Base-by-base conservation (phyloP, 495 filamentous ascomycete genomes). In the Saxispiralis lemnorum region DNA sequence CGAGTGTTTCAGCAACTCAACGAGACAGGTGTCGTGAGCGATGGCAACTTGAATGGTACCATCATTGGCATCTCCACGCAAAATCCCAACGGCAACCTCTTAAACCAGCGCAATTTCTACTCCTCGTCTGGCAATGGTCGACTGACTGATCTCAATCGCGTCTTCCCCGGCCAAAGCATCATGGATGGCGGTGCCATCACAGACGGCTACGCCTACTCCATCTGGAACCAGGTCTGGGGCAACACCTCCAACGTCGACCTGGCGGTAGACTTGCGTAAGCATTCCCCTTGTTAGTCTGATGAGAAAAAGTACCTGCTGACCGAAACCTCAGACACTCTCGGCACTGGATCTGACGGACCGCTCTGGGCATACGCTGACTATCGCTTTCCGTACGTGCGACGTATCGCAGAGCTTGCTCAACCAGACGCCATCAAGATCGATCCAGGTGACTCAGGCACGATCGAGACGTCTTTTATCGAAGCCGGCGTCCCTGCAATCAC, bases 321-420 rank as follows among this genome's bases (percentile, higher is more conserved):
- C 24, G 5, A 28, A 28, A 9, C 9, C 24, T 28, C 13, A 48
- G 46, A 49, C 19, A 49, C 47, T 4, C 41, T 40, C 32, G 34
- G 35, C 24, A 39, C 47, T 17, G 47, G 42, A 12, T 35, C 34
- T 35, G 16, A 14, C 34, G 34, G 34, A 6, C 40, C 48, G 1
- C 48, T 51, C 13, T 51, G 38, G 43, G 38, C 30, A n/a, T 51
- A 46, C 33, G 48, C 48, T 5, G 48, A 51, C 32, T 41, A 45
- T 16, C 48, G 43, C 13, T 37, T 46, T 2, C 36, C 43, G 2
- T 46, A 46, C 16, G 43, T 51, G n/a, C 35, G 46, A 33, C 43
- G 48, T 24, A 18, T 51, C 7, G 48, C 48, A 11, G 44, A 51
- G 19, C 47, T 50, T 7, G 42, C 43, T 9, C 42, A 50, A 20